Conservation (phyloP, 371 early-diverging fungal species). For the Amoeboaphelidium occidentale region DNA sequence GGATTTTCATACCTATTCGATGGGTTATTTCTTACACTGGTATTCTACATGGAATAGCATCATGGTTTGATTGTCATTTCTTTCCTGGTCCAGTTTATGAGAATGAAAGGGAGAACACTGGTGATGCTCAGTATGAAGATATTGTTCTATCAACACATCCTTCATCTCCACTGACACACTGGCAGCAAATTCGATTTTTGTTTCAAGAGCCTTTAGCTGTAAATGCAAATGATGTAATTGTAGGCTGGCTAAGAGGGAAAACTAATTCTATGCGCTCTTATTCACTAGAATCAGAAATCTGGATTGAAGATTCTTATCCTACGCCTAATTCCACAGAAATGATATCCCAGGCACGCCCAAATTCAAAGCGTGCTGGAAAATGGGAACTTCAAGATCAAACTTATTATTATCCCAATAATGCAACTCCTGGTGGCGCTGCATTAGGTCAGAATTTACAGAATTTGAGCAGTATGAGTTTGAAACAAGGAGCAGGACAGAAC, state of each 20-base stretch:
- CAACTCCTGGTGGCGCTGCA: too few species aligned
- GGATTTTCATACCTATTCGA: slow-evolving; percentile 55
- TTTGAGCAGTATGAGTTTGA: too few species aligned
- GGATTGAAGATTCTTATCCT: slow-evolving; percentile 8
- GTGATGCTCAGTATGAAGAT: slow-evolving; percentile 5
- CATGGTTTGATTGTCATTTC: slow-evolving; percentile 86
- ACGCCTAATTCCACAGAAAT: slow-evolving; percentile 6
- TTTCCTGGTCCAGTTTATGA: too few species aligned
- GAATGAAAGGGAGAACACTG: too few species aligned
- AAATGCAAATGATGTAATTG: slow-evolving; percentile 57
- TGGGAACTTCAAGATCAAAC: slow-evolving; percentile 88
- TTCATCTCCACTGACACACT: slow-evolving; percentile 66
- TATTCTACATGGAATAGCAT: slow-evolving; percentile 41
- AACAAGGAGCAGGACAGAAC: too few species aligned
- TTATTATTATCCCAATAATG: too few species aligned
- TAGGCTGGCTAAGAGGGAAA: slow-evolving; percentile 57
- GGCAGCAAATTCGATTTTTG: slow-evolving; percentile 90
- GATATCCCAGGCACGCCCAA: slow-evolving; percentile 2
- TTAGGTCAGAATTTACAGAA: too few species aligned
- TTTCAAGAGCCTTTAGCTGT: slow-evolving; percentile 84
- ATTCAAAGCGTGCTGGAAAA: slow-evolving; percentile 24
- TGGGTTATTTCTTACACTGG: slow-evolving; percentile 71
- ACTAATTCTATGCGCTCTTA: slow-evolving; percentile 82
- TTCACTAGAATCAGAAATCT: slow-evolving; percentile 41
- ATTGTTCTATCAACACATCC: slow-evolving; percentile 61